These are phyloP conservation scores for Ilyonectria destructans DNA, from an alignment of 2,329 filamentous ascomycete genomes.

Conservation along the genomic window DNA sequence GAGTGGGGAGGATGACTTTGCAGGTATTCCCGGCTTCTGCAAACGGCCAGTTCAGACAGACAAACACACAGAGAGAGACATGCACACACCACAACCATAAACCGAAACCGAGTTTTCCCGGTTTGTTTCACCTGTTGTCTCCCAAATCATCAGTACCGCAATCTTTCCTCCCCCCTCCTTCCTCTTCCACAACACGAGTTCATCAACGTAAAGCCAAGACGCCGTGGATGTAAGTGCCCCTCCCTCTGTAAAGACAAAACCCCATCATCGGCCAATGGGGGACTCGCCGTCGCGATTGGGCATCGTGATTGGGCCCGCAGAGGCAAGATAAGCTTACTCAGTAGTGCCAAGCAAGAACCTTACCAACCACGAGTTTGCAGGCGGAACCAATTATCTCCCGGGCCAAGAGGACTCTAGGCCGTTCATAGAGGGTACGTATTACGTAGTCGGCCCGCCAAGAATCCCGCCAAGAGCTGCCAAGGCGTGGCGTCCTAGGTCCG, in stretches of 20 bases:
- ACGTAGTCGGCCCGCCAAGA: conserved; percentile 2
- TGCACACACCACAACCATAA: not conserved
- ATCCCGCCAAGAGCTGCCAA: conserved; percentile 43
- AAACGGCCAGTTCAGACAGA: not conserved
- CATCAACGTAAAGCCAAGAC: conserved; percentile 31
- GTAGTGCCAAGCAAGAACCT: conserved; percentile 42
- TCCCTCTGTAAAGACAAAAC: not conserved
- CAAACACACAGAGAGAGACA: not conserved
- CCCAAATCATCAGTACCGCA: not conserved
- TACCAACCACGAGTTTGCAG: conserved; percentile 39
- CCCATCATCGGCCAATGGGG: conserved; percentile 36
- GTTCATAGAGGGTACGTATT: conserved; percentile 31
- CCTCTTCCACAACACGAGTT: conserved; percentile 20
- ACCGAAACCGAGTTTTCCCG: not conserved
- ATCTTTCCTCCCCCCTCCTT: conserved; percentile 2
- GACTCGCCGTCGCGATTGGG: conserved; percentile 13
- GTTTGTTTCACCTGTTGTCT: not conserved
- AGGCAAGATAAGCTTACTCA: conserved; percentile 46
- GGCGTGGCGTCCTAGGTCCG: conserved; percentile 19
- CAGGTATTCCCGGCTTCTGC: not conserved
- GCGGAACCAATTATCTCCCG: conserved; percentile 4
- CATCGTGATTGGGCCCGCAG: conserved; percentile 12
- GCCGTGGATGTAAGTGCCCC: conserved; percentile 18
- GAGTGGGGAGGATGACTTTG: not conserved
- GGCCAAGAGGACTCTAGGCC: conserved; percentile 39